Evolutionary conservation across 257 asterid genomes (phyloP).

Genomic region (Plectranthus barbatus): DNA sequence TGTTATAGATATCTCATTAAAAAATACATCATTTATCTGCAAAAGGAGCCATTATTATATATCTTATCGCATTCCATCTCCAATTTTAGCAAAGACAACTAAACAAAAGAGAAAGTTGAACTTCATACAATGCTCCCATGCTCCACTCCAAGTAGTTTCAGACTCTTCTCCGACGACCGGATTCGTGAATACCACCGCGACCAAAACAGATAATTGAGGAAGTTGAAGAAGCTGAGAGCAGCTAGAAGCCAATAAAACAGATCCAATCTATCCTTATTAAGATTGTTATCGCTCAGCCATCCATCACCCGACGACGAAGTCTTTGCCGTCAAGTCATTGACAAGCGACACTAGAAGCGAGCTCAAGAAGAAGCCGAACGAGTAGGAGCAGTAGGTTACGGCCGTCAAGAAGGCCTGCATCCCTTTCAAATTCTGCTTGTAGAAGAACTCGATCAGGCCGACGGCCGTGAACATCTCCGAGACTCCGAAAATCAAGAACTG

Average conservation of each 20-base stretch:
- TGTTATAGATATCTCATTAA: too few species aligned
- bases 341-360: conserved; percentile 71
- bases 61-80: neutral
- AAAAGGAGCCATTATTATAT: neutral
- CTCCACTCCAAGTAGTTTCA: conserved; percentile 37
- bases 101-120: neutral
- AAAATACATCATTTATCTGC: neutral
- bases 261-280: conserved; percentile 73
- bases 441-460: conserved; percentile 84
- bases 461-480: conserved; percentile 91
- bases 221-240: conserved; percentile 56
- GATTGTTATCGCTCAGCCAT: conserved; percentile 61
- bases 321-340: conserved; percentile 44
- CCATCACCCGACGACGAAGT: conserved; percentile 25
- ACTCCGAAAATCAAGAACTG: conserved; percentile 78
- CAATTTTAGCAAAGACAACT: too few species aligned
- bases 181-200: conserved; percentile 47
- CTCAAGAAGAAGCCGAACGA: conserved; percentile 79
- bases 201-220: conserved; percentile 72
- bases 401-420: conserved; percentile 67
- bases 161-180: conserved; percentile 4
- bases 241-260: conserved; percentile 72
- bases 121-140: neutral
- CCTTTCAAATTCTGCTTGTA: conserved; percentile 67
- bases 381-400: conserved; percentile 80